Evolutionary conservation across 805 yeast genomes (phyloP).

Genomic region (Kodamaea kakaduensis): DNA sequence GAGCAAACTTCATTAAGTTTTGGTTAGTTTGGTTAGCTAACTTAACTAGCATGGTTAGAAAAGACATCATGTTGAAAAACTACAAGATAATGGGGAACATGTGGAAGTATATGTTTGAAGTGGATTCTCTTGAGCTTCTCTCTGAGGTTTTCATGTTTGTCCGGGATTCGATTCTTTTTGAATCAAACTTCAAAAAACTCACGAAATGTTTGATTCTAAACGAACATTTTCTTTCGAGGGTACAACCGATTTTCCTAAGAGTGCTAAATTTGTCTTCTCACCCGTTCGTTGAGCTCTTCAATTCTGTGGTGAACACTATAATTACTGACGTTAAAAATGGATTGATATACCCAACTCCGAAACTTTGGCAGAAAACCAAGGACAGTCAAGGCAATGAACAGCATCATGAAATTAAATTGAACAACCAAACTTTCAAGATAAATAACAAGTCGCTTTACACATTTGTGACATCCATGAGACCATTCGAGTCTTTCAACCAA

Average conservation of each 20-base stretch:
- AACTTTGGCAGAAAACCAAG: slow-evolving; percentile 39
- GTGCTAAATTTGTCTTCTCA: slow-evolving; percentile 7
- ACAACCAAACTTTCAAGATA: slow-evolving; percentile 51
- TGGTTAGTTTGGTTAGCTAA: slow-evolving; percentile 51
- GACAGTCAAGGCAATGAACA: slow-evolving; percentile 43
- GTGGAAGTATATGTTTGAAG: slow-evolving; percentile 56
- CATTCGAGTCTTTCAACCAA: slow-evolving; percentile 74
- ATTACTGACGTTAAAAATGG: slow-evolving; percentile 51
- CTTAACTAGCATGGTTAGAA: slow-evolving; percentile 55
- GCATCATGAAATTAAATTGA: slow-evolving; percentile 16
- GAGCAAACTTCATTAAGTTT: slow-evolving; percentile 58
- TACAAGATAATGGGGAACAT: slow-evolving; percentile 57
- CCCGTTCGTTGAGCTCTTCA: slow-evolving; percentile 33
- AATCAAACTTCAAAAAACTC: slow-evolving; percentile 56
- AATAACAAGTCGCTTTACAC: slow-evolving; percentile 67
- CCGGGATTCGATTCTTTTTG: slow-evolving; percentile 50
- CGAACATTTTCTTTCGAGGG: slow-evolving; percentile 63
- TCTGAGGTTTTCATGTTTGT: slow-evolving; percentile 43
- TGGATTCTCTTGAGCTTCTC: slow-evolving; percentile 47
- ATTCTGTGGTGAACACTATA: slow-evolving; percentile 46
- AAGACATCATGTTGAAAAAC: slow-evolving; percentile 54
- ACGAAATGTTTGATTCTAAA: slow-evolving; percentile 74
- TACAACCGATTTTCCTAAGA: slow-evolving; percentile 46
- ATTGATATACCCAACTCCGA: slow-evolving; percentile 43
- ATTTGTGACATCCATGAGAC: slow-evolving; percentile 62